phyloP scores from a whole-genome alignment of 176 grass and related monocot species.

The Dactylis glomerata region DNA sequence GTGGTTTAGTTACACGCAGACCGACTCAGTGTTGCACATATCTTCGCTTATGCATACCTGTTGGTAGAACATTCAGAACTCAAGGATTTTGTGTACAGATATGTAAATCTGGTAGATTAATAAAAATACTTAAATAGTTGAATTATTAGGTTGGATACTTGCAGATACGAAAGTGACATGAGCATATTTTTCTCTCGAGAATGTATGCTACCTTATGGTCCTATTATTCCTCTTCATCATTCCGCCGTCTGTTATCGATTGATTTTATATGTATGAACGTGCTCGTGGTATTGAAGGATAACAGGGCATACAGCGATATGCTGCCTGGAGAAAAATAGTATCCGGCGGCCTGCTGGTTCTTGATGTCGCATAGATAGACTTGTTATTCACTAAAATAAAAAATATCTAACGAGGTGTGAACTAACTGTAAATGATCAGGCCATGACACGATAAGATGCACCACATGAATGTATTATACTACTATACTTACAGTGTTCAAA shows the following conservation, averaged over 20 bases:
- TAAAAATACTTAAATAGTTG: neutral
- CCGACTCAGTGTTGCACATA: neutral
- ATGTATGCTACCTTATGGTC: neutral
- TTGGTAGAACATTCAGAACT: neutral
- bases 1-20: neutral
- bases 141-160: slow-evolving; percentile 7
- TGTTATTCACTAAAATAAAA: neutral
- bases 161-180: neutral
- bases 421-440: slow-evolving; percentile 7
- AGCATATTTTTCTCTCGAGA: neutral
- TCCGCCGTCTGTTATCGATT: slow-evolving; percentile 1
- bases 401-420: slow-evolving; percentile 6
- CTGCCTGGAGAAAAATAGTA: slow-evolving; percentile 24
- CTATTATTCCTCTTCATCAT: slow-evolving; percentile 13
- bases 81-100: neutral
- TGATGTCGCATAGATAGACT: slow-evolving; percentile 7
- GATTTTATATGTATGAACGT: slow-evolving; percentile 21
- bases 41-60: neutral
- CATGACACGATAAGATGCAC: slow-evolving; percentile 1
- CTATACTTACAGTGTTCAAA: neutral
- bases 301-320: neutral
- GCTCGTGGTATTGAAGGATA: slow-evolving; percentile 10
- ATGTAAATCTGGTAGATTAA: neutral
- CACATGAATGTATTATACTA: slow-evolving; percentile 2
- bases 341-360: slow-evolving; percentile 19